Percentiles rank a stretch among this genome's conserved stretches.
phyloP scores from a whole-genome alignment of 1,139 yeast species.

The Pneumocystis canis region DNA sequence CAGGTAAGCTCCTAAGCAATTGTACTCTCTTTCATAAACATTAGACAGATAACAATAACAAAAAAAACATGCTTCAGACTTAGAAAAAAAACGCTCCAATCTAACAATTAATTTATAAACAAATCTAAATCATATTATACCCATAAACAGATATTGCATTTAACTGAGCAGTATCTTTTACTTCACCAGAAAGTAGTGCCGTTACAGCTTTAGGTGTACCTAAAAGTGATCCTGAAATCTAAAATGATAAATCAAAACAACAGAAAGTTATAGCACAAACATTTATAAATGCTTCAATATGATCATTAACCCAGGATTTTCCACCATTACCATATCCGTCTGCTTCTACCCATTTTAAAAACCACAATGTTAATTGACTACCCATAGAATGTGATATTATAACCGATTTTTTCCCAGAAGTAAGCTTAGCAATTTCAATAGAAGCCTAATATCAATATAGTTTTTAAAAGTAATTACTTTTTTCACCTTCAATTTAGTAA shows the following conservation, averaged over 20 bases:
- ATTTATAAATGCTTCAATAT: conserved; percentile 54
- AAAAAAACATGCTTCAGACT: conserved; percentile 37
- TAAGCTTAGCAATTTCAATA: conserved; percentile 42
- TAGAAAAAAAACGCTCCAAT: conserved; percentile 82
- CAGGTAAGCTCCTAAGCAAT: not conserved
- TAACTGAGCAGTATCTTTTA: conserved; percentile 92
- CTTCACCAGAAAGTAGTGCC: conserved; percentile 85
- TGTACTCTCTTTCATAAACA: not conserved
- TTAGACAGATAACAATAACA: not conserved
- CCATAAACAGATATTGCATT: conserved; percentile 90
- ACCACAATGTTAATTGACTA: conserved; percentile 70
- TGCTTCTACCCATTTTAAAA: conserved; percentile 93
- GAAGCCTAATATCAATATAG: conserved; percentile 23
- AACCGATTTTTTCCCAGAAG: conserved; percentile 58
- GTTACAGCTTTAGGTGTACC: conserved; percentile 93
- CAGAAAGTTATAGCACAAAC: not conserved
- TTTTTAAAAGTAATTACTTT: not conserved
- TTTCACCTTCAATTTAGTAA: conserved; percentile 45
- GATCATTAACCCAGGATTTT: conserved; percentile 64
- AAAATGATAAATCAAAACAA: conserved; percentile 20
- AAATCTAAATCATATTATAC: not conserved
- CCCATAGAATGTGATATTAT: conserved; percentile 95
- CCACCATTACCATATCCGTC: conserved; percentile 78
- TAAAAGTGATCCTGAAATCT: conserved; percentile 71
- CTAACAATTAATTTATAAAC: conserved; percentile 1